phyloP scores from a whole-genome alignment of 768 basidiomycete genomes.

The Lactarius sp. region DNA sequence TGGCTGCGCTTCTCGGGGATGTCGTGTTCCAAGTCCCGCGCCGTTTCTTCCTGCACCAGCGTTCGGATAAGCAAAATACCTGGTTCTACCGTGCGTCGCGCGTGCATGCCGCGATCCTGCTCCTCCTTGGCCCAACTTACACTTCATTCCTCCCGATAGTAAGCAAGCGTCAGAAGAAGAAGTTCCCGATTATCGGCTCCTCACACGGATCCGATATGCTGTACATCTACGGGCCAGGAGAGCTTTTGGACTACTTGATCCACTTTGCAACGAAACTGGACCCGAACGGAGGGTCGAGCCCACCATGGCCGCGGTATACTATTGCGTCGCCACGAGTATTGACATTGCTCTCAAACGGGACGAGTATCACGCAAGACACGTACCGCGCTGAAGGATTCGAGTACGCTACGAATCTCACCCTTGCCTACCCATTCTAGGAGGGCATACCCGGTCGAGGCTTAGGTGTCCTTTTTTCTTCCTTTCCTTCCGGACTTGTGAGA shows the following conservation, averaged over 20 bases:
- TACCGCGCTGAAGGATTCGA: slow-evolving; percentile 18
- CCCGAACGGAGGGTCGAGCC: slow-evolving; percentile 27
- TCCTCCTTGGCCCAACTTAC: background rate
- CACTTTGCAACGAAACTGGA: slow-evolving; percentile 30
- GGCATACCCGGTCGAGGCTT: too few species aligned
- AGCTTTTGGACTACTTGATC: slow-evolving; percentile 25
- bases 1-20: slow-evolving; percentile 39
- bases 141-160: slow-evolving; percentile 27
- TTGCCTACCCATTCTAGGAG: background rate
- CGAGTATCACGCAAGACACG: slow-evolving; percentile 24
- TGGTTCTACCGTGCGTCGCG: slow-evolving; percentile 35
- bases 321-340: slow-evolving; percentile 4
- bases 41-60: slow-evolving; percentile 34
- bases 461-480: too few species aligned
- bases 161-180: slow-evolving; percentile 34
- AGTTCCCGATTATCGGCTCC: slow-evolving; percentile 29
- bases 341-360: slow-evolving; percentile 12
- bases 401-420: slow-evolving; percentile 2
- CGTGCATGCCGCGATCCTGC: background rate
- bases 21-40: slow-evolving; percentile 34
- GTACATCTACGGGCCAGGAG: slow-evolving; percentile 9
- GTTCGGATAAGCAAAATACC: slow-evolving; percentile 32
- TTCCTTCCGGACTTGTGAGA: too few species aligned
- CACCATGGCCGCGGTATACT: slow-evolving; percentile 23
- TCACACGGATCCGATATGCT: slow-evolving; percentile 21